Base-by-base conservation (phyloP, 129 eudicot genomes). In the Pseudognaphalium luteoalbum region DNA sequence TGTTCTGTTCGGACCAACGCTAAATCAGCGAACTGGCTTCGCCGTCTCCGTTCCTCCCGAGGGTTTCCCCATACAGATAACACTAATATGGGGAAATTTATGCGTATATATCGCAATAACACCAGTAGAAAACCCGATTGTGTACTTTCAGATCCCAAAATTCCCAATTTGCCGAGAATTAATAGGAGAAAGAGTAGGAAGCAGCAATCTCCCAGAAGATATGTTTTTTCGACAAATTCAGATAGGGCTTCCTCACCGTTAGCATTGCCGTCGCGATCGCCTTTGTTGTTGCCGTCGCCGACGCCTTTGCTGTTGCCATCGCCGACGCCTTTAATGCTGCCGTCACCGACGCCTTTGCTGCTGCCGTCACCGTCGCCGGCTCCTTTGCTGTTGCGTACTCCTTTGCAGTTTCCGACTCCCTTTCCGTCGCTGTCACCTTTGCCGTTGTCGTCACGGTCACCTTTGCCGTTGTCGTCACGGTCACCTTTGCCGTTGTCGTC, bases 21-120 rank as follows among this genome's bases (percentile, higher is more conserved):
- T 21, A 35, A 39, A 16, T 19, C 80, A 12, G 66, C 91, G 8
- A 78, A 75, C 20, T 92, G 97, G 97, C 92, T 92, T 63, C 88
- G 83, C 81, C 92, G 96, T 41, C 90, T 89, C 81, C 90, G 92
- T 16, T 77, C 89, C 14, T 86, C 92, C 77, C 82, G 78, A 71
- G 92, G 96, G 60, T 87, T 89, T 73, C 85, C 88, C 25, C 66
- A 81, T 34, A 82, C 76, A 78, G 71, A 77, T 63, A 61, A 76
- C 50, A 41, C 70, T 69, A 68, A 82, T 83, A 85, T 85, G 76
- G 90, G 82, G 12, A 78, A 80, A 4, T 86, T 86, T 68, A 51
- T 65, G 21, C 70, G 0, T 56, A 6, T 10, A 5, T n/a, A 17
- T n/a, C 22, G 10, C 61, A 56, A 56, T 2, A 28, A 19, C 22